Conservation (phyloP, 2,329 filamentous ascomycete species). For the Annulohypoxylon truncatum region DNA sequence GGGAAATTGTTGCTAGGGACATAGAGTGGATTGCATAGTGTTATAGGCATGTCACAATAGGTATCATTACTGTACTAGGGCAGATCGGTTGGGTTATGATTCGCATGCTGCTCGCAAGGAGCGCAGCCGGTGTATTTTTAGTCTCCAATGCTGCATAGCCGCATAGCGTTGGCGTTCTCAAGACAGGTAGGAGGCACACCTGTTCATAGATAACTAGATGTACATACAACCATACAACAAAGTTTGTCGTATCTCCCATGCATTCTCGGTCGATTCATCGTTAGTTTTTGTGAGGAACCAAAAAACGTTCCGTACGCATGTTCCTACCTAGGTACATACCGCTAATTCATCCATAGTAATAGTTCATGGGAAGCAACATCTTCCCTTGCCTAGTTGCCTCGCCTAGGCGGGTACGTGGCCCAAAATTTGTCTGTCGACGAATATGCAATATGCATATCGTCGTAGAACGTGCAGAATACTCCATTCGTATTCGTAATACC, state of each 20-base stretch:
- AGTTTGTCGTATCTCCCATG: constrained; percentile 2
- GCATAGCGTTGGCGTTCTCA: constrained; percentile 38
- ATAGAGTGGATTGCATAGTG: background rate
- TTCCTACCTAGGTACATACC: background rate
- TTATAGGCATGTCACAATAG: background rate
- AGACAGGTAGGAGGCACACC: constrained; percentile 9
- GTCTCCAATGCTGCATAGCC: constrained; percentile 12
- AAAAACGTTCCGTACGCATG: background rate
- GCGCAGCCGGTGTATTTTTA: constrained; percentile 11
- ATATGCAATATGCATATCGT: background rate
- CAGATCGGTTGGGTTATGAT: constrained; percentile 23
- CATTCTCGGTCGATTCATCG: background rate
- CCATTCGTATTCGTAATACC: background rate
- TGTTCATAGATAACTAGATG: constrained; percentile 29
- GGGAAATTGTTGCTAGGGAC: background rate
- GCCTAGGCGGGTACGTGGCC: background rate
- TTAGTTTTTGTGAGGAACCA: background rate
- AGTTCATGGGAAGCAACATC: background rate
- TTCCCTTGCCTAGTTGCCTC: background rate
- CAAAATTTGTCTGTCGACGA: background rate
- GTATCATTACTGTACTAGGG: constrained; percentile 4
- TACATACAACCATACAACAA: constrained; percentile 30
- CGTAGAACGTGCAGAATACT: background rate
- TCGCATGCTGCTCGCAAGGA: constrained; percentile 15
- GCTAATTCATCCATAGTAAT: background rate